These are phyloP conservation scores for Teratosphaeria zuluensis DNA, from an alignment of 2,329 filamentous ascomycete genomes.

Conservation along the genomic window DNA sequence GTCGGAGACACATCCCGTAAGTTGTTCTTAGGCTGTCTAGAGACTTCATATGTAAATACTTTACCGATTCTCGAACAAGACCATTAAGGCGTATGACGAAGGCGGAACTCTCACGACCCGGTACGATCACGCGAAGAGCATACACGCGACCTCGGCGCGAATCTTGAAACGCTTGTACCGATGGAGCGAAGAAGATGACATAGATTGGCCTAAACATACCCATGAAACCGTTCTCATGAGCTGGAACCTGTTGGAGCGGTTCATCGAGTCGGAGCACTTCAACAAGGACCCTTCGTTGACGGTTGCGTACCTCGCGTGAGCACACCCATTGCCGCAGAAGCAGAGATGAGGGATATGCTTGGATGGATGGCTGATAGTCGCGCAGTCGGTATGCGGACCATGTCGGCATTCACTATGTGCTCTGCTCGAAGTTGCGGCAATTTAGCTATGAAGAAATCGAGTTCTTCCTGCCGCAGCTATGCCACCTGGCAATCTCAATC, in stretches of 20 bases:
- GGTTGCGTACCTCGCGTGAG: constrained; percentile 81
- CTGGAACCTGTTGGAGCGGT: constrained; percentile 81
- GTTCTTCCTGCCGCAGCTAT: constrained; percentile 80
- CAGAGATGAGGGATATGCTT: neutral
- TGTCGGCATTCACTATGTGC: constrained; percentile 80
- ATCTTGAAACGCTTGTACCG: neutral
- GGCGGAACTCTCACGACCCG: neutral
- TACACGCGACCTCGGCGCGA: neutral
- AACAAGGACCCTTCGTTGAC: constrained; percentile 83
- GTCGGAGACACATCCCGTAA: neutral
- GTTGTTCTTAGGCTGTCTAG: neutral
- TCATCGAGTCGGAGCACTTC: constrained; percentile 90
- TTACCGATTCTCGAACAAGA: too few species aligned
- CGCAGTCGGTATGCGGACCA: constrained; percentile 76
- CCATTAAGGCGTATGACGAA: too few species aligned
- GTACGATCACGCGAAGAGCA: neutral
- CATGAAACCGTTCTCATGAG: constrained; percentile 32
- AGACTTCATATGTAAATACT: neutral
- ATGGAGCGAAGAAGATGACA: constrained; percentile 7
- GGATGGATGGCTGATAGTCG: constrained; percentile 7
- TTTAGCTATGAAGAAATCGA: constrained; percentile 88
- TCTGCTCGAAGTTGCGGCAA: constrained; percentile 79
- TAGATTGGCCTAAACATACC: neutral
- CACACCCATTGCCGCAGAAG: constrained; percentile 12
- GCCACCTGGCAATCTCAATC: constrained; percentile 77